phyloP scores from a whole-genome alignment of 805 yeast species.

The Saccharomyces mikatae region DNA sequence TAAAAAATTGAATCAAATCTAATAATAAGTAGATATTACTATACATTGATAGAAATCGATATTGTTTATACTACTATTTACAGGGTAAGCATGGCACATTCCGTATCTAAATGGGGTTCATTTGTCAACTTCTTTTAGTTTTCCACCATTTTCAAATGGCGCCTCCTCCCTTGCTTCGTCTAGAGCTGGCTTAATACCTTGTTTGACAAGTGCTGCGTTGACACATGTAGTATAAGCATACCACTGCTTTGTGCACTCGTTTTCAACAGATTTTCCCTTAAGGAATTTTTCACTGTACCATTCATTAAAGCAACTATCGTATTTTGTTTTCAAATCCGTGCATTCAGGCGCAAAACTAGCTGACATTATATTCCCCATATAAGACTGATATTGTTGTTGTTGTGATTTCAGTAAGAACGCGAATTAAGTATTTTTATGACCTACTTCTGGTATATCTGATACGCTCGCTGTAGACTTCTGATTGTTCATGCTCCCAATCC shows the following conservation, averaged over 20 bases:
- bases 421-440: background rate
- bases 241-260: constrained; percentile 91
- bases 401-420: background rate
- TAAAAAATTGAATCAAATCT: background rate
- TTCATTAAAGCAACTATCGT: constrained; percentile 86
- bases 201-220: constrained; percentile 57
- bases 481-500: background rate
- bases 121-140: constrained; percentile 16
- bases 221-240: constrained; percentile 82
- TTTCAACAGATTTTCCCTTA: constrained; percentile 47
- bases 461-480: background rate
- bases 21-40: background rate
- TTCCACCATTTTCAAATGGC: constrained; percentile 71
- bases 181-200: constrained; percentile 72
- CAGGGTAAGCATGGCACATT: background rate
- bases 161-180: constrained; percentile 88
- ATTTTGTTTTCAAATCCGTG: constrained; percentile 72
- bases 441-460: background rate
- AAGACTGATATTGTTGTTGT: background rate
- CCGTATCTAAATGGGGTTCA: background rate
- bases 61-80: background rate
- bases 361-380: constrained; percentile 68
- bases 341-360: constrained; percentile 97
- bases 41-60: background rate
- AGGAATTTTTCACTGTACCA: constrained; percentile 89